phyloP scores from a whole-genome alignment of 2,329 filamentous ascomycete species.

The Sordariomycetes sp. region DNA sequence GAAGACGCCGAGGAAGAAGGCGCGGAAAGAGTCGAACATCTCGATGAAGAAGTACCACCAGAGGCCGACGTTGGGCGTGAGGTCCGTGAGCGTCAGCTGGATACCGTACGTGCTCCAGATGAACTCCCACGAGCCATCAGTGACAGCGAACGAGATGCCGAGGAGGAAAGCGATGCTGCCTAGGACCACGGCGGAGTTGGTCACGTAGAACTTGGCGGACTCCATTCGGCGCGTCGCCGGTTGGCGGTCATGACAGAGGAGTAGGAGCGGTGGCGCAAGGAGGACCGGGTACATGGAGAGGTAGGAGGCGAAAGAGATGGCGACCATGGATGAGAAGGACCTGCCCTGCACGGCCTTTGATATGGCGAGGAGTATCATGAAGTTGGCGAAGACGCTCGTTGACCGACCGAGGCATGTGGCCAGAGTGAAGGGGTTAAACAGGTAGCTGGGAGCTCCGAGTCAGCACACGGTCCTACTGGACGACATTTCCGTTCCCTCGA shows the following conservation, averaged over 20 bases:
- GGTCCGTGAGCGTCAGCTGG: constrained; percentile 78
- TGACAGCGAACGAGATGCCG: constrained; percentile 60
- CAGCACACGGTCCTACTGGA: neutral
- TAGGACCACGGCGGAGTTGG: constrained; percentile 40
- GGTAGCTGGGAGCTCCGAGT: constrained; percentile 46
- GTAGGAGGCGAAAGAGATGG: constrained; percentile 79
- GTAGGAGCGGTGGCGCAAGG: constrained; percentile 68
- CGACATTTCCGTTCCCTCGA: neutral
- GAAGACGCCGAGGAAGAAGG: constrained; percentile 96
- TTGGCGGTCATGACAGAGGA: constrained; percentile 68
- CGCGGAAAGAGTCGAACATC: constrained; percentile 96
- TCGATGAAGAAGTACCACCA: constrained; percentile 99
- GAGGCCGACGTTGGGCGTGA: constrained; percentile 88
- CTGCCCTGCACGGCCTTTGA: constrained; percentile 68
- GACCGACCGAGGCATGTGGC: constrained; percentile 83
- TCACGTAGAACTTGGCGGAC: constrained; percentile 40
- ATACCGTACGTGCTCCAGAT: constrained; percentile 84
- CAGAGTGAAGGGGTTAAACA: constrained; percentile 92
- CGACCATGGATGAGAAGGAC: constrained; percentile 67
- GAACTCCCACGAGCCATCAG: constrained; percentile 77
- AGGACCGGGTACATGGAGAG: constrained; percentile 86
- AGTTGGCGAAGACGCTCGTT: constrained; percentile 80
- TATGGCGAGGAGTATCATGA: constrained; percentile 76
- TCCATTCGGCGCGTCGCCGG: constrained; percentile 19
- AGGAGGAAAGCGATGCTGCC: constrained; percentile 53